Evolutionary conservation across 345 rosid genomes (phyloP).

Genomic region (Gossypium mustelinum): DNA sequence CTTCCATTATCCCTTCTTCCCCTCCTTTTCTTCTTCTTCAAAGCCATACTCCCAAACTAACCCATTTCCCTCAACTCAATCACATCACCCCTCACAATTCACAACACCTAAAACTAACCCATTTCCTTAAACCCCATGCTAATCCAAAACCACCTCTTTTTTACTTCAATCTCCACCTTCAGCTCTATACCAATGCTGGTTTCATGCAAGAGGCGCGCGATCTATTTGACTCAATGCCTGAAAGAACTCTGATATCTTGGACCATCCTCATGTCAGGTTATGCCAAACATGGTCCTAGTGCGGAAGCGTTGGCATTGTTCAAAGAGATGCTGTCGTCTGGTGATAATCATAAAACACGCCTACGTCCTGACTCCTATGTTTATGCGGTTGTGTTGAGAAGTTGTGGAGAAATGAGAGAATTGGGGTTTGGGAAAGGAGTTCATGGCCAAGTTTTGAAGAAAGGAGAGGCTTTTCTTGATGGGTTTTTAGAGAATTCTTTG

Average conservation of each 20-base stretch:
- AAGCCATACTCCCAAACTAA: neutral
- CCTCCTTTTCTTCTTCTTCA: neutral
- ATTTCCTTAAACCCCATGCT: conserved; percentile 3
- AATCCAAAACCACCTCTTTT: conserved; percentile 5
- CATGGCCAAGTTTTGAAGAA: conserved; percentile 27
- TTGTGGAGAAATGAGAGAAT: conserved; percentile 13
- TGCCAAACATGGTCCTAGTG: conserved; percentile 18
- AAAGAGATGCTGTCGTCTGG: conserved; percentile 4
- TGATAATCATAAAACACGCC: neutral
- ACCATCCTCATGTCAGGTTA: conserved; percentile 30
- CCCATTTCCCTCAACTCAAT: neutral
- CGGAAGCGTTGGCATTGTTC: conserved; percentile 19
- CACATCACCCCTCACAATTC: neutral
- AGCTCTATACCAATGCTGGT: conserved; percentile 15
- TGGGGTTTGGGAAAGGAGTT: conserved; percentile 24
- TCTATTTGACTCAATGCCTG: conserved; percentile 17
- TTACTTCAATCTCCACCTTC: conserved; percentile 19
- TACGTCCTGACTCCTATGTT: conserved; percentile 25
- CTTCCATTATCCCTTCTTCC: neutral
- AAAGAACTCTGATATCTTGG: conserved; percentile 30
- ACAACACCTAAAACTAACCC: neutral
- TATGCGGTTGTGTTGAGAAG: conserved; percentile 26
- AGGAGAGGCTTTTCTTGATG: conserved; percentile 24
- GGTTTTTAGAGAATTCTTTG: conserved; percentile 27
- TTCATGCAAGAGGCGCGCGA: conserved; percentile 19